Evolutionary conservation across 305 asterid species (phyloP).

Genomic region (Caryopteris hybrid): DNA sequence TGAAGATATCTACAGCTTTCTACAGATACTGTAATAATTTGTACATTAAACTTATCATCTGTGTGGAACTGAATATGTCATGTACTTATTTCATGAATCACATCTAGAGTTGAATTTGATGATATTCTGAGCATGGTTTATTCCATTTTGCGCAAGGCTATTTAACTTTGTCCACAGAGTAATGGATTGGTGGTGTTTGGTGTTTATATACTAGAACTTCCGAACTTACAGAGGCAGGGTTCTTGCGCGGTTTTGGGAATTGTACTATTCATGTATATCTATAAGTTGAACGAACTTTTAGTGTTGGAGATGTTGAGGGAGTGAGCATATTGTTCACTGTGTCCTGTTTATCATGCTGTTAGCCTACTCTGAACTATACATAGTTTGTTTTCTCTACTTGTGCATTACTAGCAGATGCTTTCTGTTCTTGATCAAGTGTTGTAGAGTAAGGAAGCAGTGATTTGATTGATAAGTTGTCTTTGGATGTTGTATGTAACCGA

Average conservation of each 20-base stretch:
- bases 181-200: not conserved
- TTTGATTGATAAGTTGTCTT: too few relatives aligned
- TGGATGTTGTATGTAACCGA: not conserved
- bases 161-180: not conserved
- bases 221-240: not conserved
- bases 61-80: conserved; percentile 29
- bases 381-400: not conserved
- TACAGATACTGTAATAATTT: conserved; percentile 41
- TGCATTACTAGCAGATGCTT: not conserved
- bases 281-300: not conserved
- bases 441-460: not conserved
- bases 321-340: not conserved
- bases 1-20: conserved; percentile 31
- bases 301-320: not conserved
- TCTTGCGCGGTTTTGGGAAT: not conserved
- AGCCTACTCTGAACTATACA: not conserved
- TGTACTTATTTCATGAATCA: conserved; percentile 29
- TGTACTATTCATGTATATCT: not conserved
- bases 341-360: not conserved
- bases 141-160: not conserved
- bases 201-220: not conserved
- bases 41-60: conserved; percentile 38
- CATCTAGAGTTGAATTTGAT: conserved; percentile 20
- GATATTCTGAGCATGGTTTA: conserved; percentile 7
- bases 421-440: not conserved